Conservation (phyloP, 2,329 filamentous ascomycete species). For the Arthroderma sp. region DNA sequence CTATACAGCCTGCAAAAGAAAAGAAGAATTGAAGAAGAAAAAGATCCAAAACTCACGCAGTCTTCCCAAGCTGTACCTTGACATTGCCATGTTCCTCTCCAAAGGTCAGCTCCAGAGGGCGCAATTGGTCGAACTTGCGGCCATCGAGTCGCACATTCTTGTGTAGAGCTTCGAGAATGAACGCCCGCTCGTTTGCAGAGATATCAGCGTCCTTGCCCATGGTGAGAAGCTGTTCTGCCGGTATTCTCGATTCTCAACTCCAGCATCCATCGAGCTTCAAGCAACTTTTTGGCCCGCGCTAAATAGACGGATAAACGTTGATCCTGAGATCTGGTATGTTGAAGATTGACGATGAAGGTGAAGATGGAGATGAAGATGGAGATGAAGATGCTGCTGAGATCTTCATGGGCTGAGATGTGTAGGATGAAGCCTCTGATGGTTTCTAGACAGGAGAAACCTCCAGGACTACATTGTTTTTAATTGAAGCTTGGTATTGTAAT, state of each 20-base stretch:
- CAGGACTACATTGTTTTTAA: no score
- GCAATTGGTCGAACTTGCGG: slow-evolving; percentile 67
- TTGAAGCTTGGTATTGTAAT: no score
- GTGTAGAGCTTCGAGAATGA: slow-evolving; percentile 69
- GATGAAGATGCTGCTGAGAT: no score
- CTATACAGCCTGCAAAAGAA: no score
- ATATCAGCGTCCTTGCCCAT: slow-evolving; percentile 44
- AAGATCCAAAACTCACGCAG: slow-evolving; percentile 49
- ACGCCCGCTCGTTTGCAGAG: slow-evolving; percentile 76
- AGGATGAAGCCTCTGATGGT: no score
- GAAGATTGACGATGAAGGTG: no score
- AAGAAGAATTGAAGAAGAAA: no score
- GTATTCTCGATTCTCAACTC: neutral
- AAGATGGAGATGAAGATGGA: no score
- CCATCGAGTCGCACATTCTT: slow-evolving; percentile 76
- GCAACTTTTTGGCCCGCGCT: neutral
- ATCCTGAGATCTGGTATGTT: no score
- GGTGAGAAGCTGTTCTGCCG: neutral
- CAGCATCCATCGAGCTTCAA: neutral
- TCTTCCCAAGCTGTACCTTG: slow-evolving; percentile 80
- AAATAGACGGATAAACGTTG: neutral
- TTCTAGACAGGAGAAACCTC: no score
- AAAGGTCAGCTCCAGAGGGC: slow-evolving; percentile 65
- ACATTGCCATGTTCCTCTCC: slow-evolving; percentile 84
- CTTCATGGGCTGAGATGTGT: no score